Base-by-base conservation (phyloP, 805 yeast species). In the Wickerhamomyces subpelliculosus region DNA sequence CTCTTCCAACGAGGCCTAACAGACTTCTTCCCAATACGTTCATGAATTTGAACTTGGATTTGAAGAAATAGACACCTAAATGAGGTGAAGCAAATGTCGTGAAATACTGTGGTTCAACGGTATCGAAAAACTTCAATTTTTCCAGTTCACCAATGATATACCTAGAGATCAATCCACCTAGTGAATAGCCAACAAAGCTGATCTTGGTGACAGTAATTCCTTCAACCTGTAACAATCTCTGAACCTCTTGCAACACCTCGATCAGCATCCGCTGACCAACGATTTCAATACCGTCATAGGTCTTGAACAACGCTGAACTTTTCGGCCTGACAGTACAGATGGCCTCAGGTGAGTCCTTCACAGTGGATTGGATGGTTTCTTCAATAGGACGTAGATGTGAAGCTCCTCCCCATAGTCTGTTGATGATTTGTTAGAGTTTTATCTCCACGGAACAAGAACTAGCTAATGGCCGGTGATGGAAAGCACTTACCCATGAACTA, bases 121-220 rank as follows among this genome's bases (percentile, higher is more conserved):
- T 51, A 2, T 72, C 72, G 48, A 79, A 85, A 54, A 70, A 73
- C 42, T 62, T 68, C 48, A 64, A 72, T 44, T 67, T 80, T 58
- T 57, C 72, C 45, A 78, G 64, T 33, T 82, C 67, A 2, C 97
- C 97, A 34, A 88, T 68, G 20, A 87, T 80, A 56, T 85, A 88
- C 36, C 97, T 66, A 0, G 88, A 69, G 24, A 90, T 76, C 26
- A 89, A 61, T 0, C 97, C 97, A 18, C 97, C 97, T 41, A 90
- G 63, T 0, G 96, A 85, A 57, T 89, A 90, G 0, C 97, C 96
- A 3, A 85, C 70, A 30, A 90, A 66, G 43, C 94, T 84, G 35
- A 90, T 72, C 47, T 78, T 70, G 12, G 65, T 60, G 50, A 73
- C 60, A 19, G 52, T 39, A 35, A 60, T 47, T 39, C 51, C 50